phyloP scores from a whole-genome alignment of 768 basidiomycete species.

The Rhizopogon vinicolor region DNA sequence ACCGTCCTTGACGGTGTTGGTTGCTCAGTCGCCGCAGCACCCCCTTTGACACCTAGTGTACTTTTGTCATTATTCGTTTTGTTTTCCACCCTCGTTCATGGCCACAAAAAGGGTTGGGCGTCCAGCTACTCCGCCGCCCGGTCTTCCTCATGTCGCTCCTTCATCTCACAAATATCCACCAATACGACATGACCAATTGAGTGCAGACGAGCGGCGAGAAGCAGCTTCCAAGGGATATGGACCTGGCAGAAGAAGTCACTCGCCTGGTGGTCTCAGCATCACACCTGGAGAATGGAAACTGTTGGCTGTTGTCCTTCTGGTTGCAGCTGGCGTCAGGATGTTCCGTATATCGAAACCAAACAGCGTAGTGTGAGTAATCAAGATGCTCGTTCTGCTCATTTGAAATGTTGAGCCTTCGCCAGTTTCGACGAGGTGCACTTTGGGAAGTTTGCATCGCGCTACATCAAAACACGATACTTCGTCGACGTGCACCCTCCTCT shows the following conservation, averaged over 20 bases:
- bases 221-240: slow-evolving; percentile 63
- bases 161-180: slow-evolving; percentile 57
- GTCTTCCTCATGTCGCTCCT: slow-evolving; percentile 31
- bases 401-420: neutral
- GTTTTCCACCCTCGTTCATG: slow-evolving; percentile 22
- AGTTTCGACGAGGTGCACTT: slow-evolving; percentile 99
- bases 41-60: neutral
- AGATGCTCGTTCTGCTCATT: neutral
- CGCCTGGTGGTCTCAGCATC: slow-evolving; percentile 60
- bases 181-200: slow-evolving; percentile 56
- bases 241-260: slow-evolving; percentile 42
- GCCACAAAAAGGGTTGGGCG: slow-evolving; percentile 54
- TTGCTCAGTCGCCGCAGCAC: neutral
- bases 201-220: slow-evolving; percentile 67
- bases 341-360: slow-evolving; percentile 82
- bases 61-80: slow-evolving; percentile 1
- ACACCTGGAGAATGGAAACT: slow-evolving; percentile 76
- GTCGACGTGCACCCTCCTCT: slow-evolving; percentile 97
- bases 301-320: slow-evolving; percentile 54
- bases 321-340: slow-evolving; percentile 79
- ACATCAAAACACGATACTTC: slow-evolving; percentile 89
- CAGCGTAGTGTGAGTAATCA: slow-evolving; percentile 80
- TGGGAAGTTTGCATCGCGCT: slow-evolving; percentile 93
- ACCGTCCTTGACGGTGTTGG: neutral
- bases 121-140: slow-evolving; percentile 62